Conservation (phyloP, 164 flowering plant genomes). For the Annona squamosa region DNA sequence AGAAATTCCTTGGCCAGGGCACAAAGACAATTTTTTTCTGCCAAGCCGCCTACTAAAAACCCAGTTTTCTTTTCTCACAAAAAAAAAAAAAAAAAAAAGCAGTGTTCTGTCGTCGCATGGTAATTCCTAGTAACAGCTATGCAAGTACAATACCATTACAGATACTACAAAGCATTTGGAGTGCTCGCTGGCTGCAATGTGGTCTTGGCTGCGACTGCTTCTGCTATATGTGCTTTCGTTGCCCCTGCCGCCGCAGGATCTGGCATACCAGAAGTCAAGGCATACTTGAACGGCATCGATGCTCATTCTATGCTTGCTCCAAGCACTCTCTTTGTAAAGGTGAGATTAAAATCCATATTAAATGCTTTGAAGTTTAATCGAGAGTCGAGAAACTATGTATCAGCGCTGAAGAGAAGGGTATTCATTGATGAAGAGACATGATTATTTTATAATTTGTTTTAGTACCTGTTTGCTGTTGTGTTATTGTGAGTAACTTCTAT, state of each 20-base stretch:
- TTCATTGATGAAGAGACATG: too few relatives aligned
- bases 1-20: too few relatives aligned
- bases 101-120: too few relatives aligned
- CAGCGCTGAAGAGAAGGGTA: too few relatives aligned
- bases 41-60: too few relatives aligned
- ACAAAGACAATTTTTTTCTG: too few relatives aligned
- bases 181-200: slow-evolving; percentile 53
- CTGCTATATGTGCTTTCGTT: slow-evolving; percentile 62
- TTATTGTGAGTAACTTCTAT: too few relatives aligned
- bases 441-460: too few relatives aligned
- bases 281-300: slow-evolving; percentile 90
- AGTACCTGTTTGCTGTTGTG: too few relatives aligned
- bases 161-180: slow-evolving; percentile 59
- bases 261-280: slow-evolving; percentile 89
- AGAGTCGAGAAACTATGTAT: background rate
- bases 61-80: too few relatives aligned
- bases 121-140: slow-evolving; percentile 9
- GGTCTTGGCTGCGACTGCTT: slow-evolving; percentile 56
- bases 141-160: slow-evolving; percentile 35
- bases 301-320: slow-evolving; percentile 84
- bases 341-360: slow-evolving; percentile 13
- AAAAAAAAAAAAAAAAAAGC: too few relatives aligned
- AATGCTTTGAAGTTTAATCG: background rate
- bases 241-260: slow-evolving; percentile 99
- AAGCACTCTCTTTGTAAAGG: slow-evolving; percentile 89